Evolutionary conservation across 2,329 filamentous ascomycete species (phyloP).

Genomic region (Pseudogymnoascus sp.): DNA sequence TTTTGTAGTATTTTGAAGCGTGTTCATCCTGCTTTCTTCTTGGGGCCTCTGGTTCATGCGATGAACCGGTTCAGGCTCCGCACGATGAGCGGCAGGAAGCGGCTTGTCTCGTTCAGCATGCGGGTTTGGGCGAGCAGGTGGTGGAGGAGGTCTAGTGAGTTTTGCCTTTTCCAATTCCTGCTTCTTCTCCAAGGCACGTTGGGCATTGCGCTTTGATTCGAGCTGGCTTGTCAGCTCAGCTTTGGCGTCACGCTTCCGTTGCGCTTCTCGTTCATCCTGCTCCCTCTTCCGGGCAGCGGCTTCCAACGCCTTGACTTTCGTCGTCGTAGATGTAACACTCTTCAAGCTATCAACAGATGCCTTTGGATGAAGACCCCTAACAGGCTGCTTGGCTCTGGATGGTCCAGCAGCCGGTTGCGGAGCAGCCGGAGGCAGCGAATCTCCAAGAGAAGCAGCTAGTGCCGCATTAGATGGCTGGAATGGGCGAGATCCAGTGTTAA

Average conservation of each 20-base stretch:
- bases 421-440: conserved; percentile 40
- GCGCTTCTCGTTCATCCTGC: conserved; percentile 71
- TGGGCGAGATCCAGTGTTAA: conserved; percentile 61
- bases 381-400: conserved; percentile 19
- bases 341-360: conserved; percentile 52
- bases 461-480: conserved; percentile 52
- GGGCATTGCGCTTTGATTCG: conserved; percentile 59
- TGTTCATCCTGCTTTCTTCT: conserved; percentile 57
- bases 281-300: conserved; percentile 76
- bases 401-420: conserved; percentile 37
- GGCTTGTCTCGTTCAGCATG: conserved; percentile 31
- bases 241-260: conserved; percentile 75
- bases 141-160: conserved; percentile 55
- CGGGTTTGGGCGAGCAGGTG: conserved; percentile 48
- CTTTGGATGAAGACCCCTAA: conserved; percentile 24
- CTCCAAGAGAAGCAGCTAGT: conserved; percentile 52
- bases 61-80: conserved; percentile 39
- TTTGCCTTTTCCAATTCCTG: conserved; percentile 55
- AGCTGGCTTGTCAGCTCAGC: conserved; percentile 53
- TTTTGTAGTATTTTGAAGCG: conserved; percentile 59
- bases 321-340: conserved; percentile 53
- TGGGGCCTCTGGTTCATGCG: conserved; percentile 50
- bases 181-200: conserved; percentile 49
- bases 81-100: conserved; percentile 23
- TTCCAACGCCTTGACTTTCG: conserved; percentile 64